Evolutionary conservation across 441 rosid species (phyloP).

Genomic region (Gossypium davidsonii): DNA sequence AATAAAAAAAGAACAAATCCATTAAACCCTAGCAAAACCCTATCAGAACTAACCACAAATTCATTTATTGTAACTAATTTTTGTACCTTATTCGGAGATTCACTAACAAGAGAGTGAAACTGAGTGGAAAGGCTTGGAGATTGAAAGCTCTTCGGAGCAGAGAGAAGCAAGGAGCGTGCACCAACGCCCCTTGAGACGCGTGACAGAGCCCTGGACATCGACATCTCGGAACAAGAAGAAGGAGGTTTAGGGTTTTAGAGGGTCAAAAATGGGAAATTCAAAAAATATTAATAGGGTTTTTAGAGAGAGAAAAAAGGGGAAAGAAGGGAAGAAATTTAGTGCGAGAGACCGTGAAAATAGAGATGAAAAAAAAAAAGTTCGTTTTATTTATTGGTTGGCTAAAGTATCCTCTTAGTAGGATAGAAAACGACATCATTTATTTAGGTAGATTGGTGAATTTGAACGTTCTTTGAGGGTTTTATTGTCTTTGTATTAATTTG

Average conservation of each 20-base stretch:
- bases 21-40: background rate
- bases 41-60: background rate
- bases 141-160: constrained; percentile 34
- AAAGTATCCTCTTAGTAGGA: background rate
- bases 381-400: background rate
- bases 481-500: background rate
- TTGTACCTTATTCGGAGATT: constrained; percentile 39
- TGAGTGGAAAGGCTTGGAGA: constrained; percentile 32
- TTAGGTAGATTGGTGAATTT: background rate
- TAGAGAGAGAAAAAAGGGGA: background rate
- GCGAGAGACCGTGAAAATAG: background rate
- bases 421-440: background rate
- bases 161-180: constrained; percentile 42
- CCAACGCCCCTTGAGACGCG: constrained; percentile 40
- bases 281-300: background rate
- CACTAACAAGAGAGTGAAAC: constrained; percentile 30
- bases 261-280: background rate
- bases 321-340: background rate
- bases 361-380: no score
- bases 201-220: constrained; percentile 41
- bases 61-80: background rate
- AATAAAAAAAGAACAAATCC: background rate
- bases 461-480: background rate
- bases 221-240: constrained; percentile 23
- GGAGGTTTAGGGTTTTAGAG: constrained; percentile 12